phyloP scores from a whole-genome alignment of 345 rosid genomes.

The Abelmoschus esculentus region DNA sequence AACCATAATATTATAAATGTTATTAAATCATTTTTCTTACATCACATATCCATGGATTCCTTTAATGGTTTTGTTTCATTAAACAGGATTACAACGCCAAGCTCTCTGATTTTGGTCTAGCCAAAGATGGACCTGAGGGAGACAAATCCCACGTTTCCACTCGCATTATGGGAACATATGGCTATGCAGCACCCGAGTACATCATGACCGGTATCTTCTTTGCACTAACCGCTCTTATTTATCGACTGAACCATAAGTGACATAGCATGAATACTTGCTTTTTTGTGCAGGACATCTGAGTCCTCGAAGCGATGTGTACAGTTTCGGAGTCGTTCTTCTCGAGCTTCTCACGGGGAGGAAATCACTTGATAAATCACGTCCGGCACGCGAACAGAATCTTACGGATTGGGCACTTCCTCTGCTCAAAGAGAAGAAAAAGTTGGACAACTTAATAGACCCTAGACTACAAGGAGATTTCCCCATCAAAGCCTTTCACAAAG shows the following conservation, averaged over 20 bases:
- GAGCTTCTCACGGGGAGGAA: constrained; percentile 81
- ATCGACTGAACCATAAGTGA: neutral
- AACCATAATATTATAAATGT: no score
- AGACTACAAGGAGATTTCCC: constrained; percentile 70
- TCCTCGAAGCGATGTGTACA: constrained; percentile 84
- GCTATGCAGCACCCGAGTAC: constrained; percentile 95
- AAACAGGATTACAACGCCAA: constrained; percentile 85
- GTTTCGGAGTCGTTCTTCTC: constrained; percentile 74
- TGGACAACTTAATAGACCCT: constrained; percentile 66
- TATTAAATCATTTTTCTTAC: neutral
- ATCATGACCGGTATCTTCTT: constrained; percentile 73
- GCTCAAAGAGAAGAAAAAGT: constrained; percentile 81
- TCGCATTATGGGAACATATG: constrained; percentile 95
- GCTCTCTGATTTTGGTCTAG: constrained; percentile 92
- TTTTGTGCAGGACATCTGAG: constrained; percentile 61
- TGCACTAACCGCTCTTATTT: neutral
- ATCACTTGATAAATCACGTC: constrained; percentile 71
- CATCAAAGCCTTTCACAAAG: constrained; percentile 64
- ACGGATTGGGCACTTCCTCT: constrained; percentile 85
- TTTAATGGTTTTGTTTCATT: neutral
- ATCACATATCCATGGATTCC: neutral
- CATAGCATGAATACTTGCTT: neutral
- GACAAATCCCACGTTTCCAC: constrained; percentile 97
- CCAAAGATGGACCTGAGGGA: constrained; percentile 95
- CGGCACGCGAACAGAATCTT: constrained; percentile 80